Evolutionary conservation across 177 flowering plant species (phyloP).

Genomic region (Vitis hybrid): DNA sequence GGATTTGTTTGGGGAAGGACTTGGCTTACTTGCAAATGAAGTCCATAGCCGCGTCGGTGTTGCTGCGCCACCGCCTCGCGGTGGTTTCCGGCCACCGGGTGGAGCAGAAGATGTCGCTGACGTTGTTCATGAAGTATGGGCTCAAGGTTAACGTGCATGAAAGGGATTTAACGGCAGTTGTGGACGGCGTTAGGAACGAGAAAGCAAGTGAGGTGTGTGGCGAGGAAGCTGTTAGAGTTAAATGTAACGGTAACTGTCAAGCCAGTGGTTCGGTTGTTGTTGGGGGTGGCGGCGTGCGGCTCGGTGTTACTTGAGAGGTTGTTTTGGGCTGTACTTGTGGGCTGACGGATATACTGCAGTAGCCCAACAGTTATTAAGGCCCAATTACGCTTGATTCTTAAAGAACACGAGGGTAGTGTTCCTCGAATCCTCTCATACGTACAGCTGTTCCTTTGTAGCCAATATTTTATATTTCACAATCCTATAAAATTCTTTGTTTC

Average conservation of each 20-base stretch:
- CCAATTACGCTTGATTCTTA: no score
- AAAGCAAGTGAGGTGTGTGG: neutral
- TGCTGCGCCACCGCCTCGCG: conserved; percentile 59
- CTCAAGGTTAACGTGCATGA: conserved; percentile 46
- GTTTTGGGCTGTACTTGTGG: neutral
- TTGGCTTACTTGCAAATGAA: conserved; percentile 78
- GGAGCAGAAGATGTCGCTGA: conserved; percentile 82
- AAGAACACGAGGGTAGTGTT: no score
- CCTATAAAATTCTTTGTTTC: no score
- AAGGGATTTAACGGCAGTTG: conserved; percentile 41
- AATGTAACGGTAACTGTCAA: conserved; percentile 10
- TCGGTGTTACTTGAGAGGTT: neutral
- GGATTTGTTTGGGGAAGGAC: conserved; percentile 69
- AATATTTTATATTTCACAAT: no score
- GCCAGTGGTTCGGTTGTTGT: neutral
- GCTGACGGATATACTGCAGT: neutral
- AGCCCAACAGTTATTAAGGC: no score
- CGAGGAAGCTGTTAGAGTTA: neutral
- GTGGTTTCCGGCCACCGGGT: conserved; percentile 56
- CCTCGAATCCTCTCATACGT: no score
- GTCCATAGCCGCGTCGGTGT: conserved; percentile 68
- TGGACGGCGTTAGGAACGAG: conserved; percentile 11
- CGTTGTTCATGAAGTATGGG: conserved; percentile 75
- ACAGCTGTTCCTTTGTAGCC: neutral
- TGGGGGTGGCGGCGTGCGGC: neutral